Evolutionary conservation across 768 basidiomycete species (phyloP).

Genomic region (Pulveroboletus sp.): DNA sequence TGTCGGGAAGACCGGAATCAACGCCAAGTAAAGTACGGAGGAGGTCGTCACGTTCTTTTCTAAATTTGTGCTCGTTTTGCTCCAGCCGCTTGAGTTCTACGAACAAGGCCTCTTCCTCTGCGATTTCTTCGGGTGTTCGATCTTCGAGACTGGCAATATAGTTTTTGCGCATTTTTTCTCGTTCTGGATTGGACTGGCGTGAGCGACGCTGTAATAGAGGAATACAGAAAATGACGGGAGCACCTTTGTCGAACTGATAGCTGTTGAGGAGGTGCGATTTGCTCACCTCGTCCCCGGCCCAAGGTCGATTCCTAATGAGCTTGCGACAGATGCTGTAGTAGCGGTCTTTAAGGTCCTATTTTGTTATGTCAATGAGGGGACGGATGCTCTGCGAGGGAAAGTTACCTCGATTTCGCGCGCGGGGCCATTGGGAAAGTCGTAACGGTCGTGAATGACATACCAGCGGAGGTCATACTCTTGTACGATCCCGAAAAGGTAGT

Average conservation of each 20-base stretch:
- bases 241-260: conserved; percentile 88
- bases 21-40: conserved; percentile 79
- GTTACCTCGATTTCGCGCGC: conserved; percentile 66
- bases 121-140: conserved; percentile 84
- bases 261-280: conserved; percentile 64
- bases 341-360: conserved; percentile 82
- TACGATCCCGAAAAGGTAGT: conserved; percentile 80
- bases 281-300: conserved; percentile 73
- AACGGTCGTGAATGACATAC: conserved; percentile 87
- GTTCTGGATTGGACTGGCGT: conserved; percentile 44
- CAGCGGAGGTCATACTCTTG: conserved; percentile 84
- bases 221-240: not conserved
- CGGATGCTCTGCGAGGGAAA: not conserved
- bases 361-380: not conserved
- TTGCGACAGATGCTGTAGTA: conserved; percentile 91
- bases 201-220: not conserved
- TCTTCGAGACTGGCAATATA: conserved; percentile 85
- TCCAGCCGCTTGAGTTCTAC: conserved; percentile 93
- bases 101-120: conserved; percentile 93
- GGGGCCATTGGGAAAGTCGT: conserved; percentile 60
- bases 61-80: conserved; percentile 85
- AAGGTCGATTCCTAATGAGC: conserved; percentile 78
- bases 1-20: conserved; percentile 78
- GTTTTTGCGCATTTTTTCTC: conserved; percentile 82
- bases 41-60: conserved; percentile 83